phyloP scores from a whole-genome alignment of 805 yeast genomes.

The Ogataea pignaliae region DNA sequence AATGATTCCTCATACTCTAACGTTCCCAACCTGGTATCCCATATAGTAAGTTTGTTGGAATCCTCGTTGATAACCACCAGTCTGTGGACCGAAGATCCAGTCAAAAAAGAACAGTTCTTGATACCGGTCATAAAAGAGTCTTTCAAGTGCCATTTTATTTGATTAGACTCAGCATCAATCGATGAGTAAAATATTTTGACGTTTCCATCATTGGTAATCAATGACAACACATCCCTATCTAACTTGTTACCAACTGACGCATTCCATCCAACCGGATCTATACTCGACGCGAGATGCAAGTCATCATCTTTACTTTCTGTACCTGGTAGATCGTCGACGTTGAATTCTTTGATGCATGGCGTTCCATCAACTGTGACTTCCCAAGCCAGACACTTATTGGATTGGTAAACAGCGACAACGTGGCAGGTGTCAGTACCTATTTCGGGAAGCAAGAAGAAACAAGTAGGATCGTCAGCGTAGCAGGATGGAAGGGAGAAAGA shows the following conservation, averaged over 20 bases:
- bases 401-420: constrained; percentile 47
- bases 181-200: constrained; percentile 44
- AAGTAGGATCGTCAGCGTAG: constrained; percentile 14
- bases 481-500: constrained; percentile 2
- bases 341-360: constrained; percentile 25
- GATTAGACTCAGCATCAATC: constrained; percentile 14
- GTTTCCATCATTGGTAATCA: constrained; percentile 50
- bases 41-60: constrained; percentile 55
- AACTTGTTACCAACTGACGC: constrained; percentile 24
- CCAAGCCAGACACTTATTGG: constrained; percentile 39
- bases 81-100: constrained; percentile 74
- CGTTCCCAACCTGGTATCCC: constrained; percentile 70
- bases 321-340: constrained; percentile 33
- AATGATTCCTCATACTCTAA: constrained; percentile 56
- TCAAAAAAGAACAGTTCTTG: constrained; percentile 44
- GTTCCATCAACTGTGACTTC: constrained; percentile 27
- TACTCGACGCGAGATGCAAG: constrained; percentile 35
- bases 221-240: constrained; percentile 48
- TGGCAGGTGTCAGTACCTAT: constrained; percentile 29
- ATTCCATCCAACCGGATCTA: constrained; percentile 65
- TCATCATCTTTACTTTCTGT: constrained; percentile 22
- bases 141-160: constrained; percentile 50
- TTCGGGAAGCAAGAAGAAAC: constrained; percentile 36
- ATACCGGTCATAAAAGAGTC: constrained; percentile 54
- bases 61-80: constrained; percentile 65